phyloP scores from a whole-genome alignment of 2,329 filamentous ascomycete species.

The Cercospora sp. region DNA sequence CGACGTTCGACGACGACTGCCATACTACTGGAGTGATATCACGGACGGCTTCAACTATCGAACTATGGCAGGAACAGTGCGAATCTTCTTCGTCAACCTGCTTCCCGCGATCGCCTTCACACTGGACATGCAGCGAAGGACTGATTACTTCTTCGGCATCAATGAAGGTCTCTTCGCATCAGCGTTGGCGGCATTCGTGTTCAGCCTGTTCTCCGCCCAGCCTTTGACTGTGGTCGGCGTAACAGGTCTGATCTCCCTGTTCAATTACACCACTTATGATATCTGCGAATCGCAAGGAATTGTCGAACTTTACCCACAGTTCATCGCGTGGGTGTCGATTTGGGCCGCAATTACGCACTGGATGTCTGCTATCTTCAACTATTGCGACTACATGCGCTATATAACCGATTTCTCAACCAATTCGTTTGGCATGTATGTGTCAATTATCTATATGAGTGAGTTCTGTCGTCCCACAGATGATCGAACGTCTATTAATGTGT shows the following conservation, averaged over 20 bases:
- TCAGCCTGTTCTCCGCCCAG: constrained; percentile 54
- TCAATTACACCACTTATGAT: constrained; percentile 63
- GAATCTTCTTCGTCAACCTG: constrained; percentile 62
- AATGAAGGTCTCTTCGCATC: constrained; percentile 59
- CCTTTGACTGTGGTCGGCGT: constrained; percentile 60
- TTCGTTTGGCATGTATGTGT: constrained; percentile 57
- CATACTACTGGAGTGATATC: constrained; percentile 59
- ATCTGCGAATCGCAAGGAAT: constrained; percentile 54
- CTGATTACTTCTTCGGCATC: constrained; percentile 55
- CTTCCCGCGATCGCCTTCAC: constrained; percentile 61
- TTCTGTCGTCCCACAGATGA: neutral
- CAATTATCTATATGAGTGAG: constrained; percentile 55
- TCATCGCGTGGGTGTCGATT: constrained; percentile 59
- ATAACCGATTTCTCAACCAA: constrained; percentile 59
- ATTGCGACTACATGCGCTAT: constrained; percentile 60
- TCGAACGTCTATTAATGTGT: constrained; percentile 14
- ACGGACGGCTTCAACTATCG: constrained; percentile 57
- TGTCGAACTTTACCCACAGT: constrained; percentile 51
- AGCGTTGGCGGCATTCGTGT: constrained; percentile 57
- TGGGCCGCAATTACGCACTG: constrained; percentile 61
- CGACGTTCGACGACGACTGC: constrained; percentile 54
- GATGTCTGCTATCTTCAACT: constrained; percentile 54
- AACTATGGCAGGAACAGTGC: constrained; percentile 55
- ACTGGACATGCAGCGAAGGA: constrained; percentile 59
- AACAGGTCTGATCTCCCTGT: constrained; percentile 55